These are phyloP conservation scores for Theileria sp. DNA, from an alignment of 169 alveolate genomes.

Conservation along the genomic window DNA sequence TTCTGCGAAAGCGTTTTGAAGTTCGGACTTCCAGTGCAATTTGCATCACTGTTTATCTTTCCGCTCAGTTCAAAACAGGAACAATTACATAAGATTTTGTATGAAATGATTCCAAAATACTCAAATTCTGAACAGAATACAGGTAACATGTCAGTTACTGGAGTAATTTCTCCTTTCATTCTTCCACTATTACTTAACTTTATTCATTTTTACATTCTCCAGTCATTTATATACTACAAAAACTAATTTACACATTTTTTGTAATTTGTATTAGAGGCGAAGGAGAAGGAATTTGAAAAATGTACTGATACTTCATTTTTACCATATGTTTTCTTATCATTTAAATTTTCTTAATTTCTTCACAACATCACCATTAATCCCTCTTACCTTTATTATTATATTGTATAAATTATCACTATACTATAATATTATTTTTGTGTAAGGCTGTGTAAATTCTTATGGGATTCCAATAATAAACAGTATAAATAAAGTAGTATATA, in stretches of 20 bases:
- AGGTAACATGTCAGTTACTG: background rate
- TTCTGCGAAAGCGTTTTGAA: conserved; percentile 88
- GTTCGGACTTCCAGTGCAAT: conserved; percentile 87
- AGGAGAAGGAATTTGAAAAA: background rate
- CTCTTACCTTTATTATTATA: background rate
- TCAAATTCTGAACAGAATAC: background rate
- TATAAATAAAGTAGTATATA: background rate
- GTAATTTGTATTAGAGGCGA: background rate
- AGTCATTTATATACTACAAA: background rate
- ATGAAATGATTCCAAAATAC: conserved; percentile 28
- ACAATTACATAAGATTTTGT: conserved; percentile 35
- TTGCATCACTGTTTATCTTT: conserved; percentile 77
- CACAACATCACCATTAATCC: background rate
- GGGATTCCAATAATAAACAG: background rate
- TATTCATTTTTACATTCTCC: background rate
- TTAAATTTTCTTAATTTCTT: background rate
- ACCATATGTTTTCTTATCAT: conserved; percentile 12
- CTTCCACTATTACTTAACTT: background rate
- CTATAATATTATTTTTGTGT: background rate
- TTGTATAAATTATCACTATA: background rate
- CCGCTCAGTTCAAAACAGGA: conserved; percentile 52
- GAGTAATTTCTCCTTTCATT: background rate
- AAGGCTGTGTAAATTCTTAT: background rate
- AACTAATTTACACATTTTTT: background rate
- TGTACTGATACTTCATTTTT: background rate